Evolutionary conservation across 1,139 yeast genomes (phyloP).

Genomic region (Dujonia santamariae): DNA sequence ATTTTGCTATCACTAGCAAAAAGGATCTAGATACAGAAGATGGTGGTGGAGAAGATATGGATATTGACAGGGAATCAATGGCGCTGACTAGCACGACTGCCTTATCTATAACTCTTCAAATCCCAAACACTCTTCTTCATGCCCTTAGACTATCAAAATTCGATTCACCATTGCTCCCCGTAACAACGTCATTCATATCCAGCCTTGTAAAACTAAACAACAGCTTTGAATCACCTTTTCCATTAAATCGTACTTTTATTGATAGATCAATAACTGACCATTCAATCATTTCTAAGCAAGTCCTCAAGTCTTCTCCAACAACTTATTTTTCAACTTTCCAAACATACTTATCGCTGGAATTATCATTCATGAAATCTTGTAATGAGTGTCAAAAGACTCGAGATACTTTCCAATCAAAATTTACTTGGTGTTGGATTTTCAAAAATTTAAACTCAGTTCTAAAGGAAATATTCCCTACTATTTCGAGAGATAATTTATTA

Average conservation of each 20-base stretch:
- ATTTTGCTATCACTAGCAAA: background rate
- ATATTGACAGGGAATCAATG: background rate
- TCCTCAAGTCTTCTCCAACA: too few species aligned
- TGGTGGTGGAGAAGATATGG: background rate
- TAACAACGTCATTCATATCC: constrained; percentile 3
- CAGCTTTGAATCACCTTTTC: constrained; percentile 3
- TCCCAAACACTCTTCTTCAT: constrained; percentile 1
- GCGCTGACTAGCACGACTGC: background rate
- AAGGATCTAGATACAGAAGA: background rate
- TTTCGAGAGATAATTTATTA: constrained; percentile 14
- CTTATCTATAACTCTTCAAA: background rate
- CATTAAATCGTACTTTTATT: constrained; percentile 5
- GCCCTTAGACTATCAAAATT: background rate
- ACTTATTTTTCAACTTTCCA: constrained; percentile 1
- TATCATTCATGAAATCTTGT: constrained; percentile 16
- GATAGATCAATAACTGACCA: constrained; percentile 5
- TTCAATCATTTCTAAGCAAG: constrained; percentile 1
- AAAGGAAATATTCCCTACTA: constrained; percentile 16
- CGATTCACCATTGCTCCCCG: constrained; percentile 1
- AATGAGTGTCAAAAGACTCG: constrained; percentile 15
- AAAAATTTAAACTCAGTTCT: constrained; percentile 22
- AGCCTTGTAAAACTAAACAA: constrained; percentile 7
- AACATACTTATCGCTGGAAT: constrained; percentile 11
- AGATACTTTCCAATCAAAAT: constrained; percentile 14
- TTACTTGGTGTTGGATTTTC: constrained; percentile 33